Conservation (phyloP, 2,329 filamentous ascomycete genomes). For the Claviceps digitariae region DNA sequence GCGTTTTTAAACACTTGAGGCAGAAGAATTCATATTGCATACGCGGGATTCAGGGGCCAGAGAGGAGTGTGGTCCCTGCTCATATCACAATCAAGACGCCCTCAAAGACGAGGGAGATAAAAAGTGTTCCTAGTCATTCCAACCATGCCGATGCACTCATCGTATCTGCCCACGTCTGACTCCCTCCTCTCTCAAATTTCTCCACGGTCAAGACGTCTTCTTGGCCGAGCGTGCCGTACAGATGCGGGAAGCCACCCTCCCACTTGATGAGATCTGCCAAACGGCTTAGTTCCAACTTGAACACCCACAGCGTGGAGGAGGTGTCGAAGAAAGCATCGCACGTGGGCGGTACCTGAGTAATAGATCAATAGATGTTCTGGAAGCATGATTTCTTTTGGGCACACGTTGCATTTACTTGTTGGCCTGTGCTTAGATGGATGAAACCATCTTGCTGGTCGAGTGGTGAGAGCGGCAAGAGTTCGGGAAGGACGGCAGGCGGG, state of each 20-base stretch:
- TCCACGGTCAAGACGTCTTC: slow-evolving; percentile 34
- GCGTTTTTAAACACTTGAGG: not conserved
- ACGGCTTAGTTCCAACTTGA: slow-evolving; percentile 38
- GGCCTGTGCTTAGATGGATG: slow-evolving; percentile 44
- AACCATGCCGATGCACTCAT: slow-evolving; percentile 29
- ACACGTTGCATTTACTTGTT: slow-evolving; percentile 28
- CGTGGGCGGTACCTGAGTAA: slow-evolving; percentile 29
- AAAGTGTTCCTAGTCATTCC: slow-evolving; percentile 11
- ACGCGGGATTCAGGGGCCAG: not conserved
- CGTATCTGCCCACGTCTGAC: slow-evolving; percentile 32
- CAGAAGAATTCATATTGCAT: not conserved
- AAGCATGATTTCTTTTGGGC: not conserved
- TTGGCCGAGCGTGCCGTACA: slow-evolving; percentile 44
- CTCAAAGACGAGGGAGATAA: not conserved
- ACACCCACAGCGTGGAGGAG: slow-evolving; percentile 29
- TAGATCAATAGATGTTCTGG: not conserved
- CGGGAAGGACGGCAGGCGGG: slow-evolving; percentile 39
- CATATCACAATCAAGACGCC: not conserved
- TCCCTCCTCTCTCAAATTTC: slow-evolving; percentile 31
- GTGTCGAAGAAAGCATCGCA: slow-evolving; percentile 30
- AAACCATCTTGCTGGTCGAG: slow-evolving; percentile 48
- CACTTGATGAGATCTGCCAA: slow-evolving; percentile 34
- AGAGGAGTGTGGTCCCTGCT: not conserved
- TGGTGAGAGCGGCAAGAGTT: slow-evolving; percentile 41
- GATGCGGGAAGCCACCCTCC: slow-evolving; percentile 45